These are phyloP conservation scores for Fusarium cicatricum DNA, from an alignment of 2,329 filamentous ascomycete genomes.

Conservation along the genomic window DNA sequence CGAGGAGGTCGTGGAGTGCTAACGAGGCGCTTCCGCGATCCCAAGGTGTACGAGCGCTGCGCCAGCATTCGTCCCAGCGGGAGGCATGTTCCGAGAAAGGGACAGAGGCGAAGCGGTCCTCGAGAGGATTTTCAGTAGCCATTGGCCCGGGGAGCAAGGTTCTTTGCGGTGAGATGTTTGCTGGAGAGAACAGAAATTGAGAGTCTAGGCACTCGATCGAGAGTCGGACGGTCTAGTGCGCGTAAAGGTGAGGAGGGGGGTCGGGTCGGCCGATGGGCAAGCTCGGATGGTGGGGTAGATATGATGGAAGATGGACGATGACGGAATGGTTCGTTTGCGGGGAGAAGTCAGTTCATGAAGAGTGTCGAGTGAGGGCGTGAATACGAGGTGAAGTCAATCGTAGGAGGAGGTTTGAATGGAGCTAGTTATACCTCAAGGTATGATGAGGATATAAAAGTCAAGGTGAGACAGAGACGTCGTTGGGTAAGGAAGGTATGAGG, in stretches of 20 bases:
- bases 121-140: constrained; percentile 38
- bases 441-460: background rate
- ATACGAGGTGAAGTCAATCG: no score
- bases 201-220: background rate
- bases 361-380: no score
- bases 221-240: constrained; percentile 14
- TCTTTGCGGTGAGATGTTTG: background rate
- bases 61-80: constrained; percentile 60
- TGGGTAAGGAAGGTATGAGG: background rate
- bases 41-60: constrained; percentile 59
- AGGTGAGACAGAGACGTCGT: no score
- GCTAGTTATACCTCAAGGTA: no score
- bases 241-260: constrained; percentile 27
- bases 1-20: constrained; percentile 62
- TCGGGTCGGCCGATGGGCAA: constrained; percentile 30
- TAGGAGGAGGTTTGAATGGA: no score
- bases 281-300: constrained; percentile 20
- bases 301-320: constrained; percentile 33
- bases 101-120: constrained; percentile 47
- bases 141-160: constrained; percentile 23
- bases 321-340: constrained; percentile 28
- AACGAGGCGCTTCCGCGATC: constrained; percentile 62
- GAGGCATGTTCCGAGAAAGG: constrained; percentile 47
- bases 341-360: background rate
- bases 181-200: constrained; percentile 2